These are phyloP conservation scores for Periconia macrospinosa DNA, from an alignment of 2,329 filamentous ascomycete species.

Conservation along the genomic window DNA sequence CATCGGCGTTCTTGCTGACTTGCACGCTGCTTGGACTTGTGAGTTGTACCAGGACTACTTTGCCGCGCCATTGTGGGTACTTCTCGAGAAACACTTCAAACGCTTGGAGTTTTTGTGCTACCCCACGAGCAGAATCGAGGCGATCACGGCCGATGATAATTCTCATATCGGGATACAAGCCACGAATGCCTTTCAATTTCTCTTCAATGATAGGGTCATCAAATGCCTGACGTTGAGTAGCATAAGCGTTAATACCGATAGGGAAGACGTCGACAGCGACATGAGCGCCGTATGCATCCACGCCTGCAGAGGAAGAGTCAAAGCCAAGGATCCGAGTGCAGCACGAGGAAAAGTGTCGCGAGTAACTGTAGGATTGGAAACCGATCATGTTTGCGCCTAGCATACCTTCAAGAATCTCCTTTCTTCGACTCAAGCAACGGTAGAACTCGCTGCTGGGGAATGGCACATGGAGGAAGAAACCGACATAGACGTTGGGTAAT, in stretches of 20 bases:
- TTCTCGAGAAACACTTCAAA: constrained; percentile 90
- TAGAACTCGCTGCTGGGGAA: constrained; percentile 97
- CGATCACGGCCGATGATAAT: constrained; percentile 93
- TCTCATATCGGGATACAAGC: constrained; percentile 85
- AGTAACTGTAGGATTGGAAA: constrained; percentile 95
- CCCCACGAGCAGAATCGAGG: constrained; percentile 88
- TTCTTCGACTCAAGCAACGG: constrained; percentile 81
- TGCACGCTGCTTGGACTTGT: constrained; percentile 84
- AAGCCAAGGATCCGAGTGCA: constrained; percentile 91
- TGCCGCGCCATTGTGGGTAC: constrained; percentile 88
- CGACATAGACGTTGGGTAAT: constrained; percentile 86
- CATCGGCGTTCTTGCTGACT: constrained; percentile 69
- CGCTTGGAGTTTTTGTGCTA: constrained; percentile 93
- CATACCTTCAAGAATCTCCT: constrained; percentile 87
- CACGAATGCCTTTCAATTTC: constrained; percentile 70
- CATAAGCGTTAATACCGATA: constrained; percentile 88
- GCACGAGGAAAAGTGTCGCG: constrained; percentile 90
- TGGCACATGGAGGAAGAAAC: constrained; percentile 90
- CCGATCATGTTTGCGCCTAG: constrained; percentile 90
- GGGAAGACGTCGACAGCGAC: constrained; percentile 93
- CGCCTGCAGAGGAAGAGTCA: constrained; percentile 79
- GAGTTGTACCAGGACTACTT: constrained; percentile 92
- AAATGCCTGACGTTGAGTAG: constrained; percentile 76
- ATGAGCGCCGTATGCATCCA: constrained; percentile 85
- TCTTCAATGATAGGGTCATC: constrained; percentile 69